A percentile compares a stretch with the other conserved stretches of the same genome.
Evolutionary conservation across 1,284 basidiomycete species (phyloP).

Genomic region (Volvariella volvacea): DNA sequence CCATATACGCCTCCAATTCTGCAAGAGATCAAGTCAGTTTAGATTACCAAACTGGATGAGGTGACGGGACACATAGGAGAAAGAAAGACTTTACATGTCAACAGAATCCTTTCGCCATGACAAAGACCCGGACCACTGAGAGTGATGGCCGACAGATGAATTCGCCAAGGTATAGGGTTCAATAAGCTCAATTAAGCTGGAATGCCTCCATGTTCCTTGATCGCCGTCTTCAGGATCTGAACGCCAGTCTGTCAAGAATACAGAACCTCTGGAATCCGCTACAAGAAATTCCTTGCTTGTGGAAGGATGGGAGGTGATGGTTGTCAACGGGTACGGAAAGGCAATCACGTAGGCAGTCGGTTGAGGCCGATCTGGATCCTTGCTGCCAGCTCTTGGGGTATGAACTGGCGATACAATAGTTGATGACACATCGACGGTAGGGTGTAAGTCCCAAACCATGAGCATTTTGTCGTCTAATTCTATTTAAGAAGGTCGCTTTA

Average conservation of each 20-base stretch:
- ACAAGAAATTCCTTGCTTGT: slow-evolving; percentile 73
- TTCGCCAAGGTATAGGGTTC: slow-evolving; percentile 59
- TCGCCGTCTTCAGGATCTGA: slow-evolving; percentile 54
- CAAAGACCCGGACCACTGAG: slow-evolving; percentile 47
- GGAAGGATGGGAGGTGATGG: slow-evolving; percentile 63
- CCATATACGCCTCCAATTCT: slow-evolving; percentile 73
- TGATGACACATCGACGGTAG: slow-evolving; percentile 36
- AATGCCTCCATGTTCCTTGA: slow-evolving; percentile 48
- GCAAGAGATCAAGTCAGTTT: slow-evolving; percentile 4
- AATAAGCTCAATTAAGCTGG: slow-evolving; percentile 60
- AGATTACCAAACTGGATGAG: background rate
- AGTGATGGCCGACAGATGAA: slow-evolving; percentile 38
- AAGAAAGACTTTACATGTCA: slow-evolving; percentile 48
- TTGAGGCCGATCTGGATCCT: slow-evolving; percentile 36
- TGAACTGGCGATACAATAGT: slow-evolving; percentile 20
- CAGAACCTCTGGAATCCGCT: slow-evolving; percentile 62
- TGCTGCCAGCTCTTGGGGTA: slow-evolving; percentile 9
- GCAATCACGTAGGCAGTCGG: slow-evolving; percentile 70
- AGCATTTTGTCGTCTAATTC: slow-evolving; percentile 68
- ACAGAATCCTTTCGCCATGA: slow-evolving; percentile 63
- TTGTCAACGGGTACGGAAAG: slow-evolving; percentile 61
- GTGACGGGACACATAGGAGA: slow-evolving; percentile 4
- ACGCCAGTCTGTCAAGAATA: slow-evolving; percentile 75
- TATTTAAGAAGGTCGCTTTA: slow-evolving; percentile 6
- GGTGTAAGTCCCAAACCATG: slow-evolving; percentile 77